A percentile compares a stretch with the other conserved stretches of the same genome.
phyloP scores from a whole-genome alignment of 805 yeast species.

The Kregervanrija delftensis region DNA sequence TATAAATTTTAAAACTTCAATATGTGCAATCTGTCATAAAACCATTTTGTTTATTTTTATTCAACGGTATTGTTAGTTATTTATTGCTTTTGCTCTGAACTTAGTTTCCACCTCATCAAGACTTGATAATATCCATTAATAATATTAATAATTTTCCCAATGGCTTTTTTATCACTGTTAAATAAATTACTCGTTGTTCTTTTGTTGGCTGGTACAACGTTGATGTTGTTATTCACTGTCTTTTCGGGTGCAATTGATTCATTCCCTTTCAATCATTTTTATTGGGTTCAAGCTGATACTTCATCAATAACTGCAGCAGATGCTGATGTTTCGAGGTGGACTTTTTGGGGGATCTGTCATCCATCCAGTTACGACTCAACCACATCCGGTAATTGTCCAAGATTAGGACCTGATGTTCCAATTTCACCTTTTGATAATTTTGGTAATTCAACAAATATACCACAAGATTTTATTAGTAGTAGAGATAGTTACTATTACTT shows the following conservation, averaged over 20 bases:
- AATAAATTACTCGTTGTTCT: conserved; percentile 26
- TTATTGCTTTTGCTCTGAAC: no score
- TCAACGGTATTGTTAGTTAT: no score
- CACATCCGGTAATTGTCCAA: conserved; percentile 29
- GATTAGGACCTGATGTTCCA: conserved; percentile 61
- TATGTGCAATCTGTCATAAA: no score
- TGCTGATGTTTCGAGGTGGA: conserved; percentile 56
- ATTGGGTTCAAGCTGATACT: conserved; percentile 70
- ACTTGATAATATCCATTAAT: neutral
- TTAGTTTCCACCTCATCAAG: no score
- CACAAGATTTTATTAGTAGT: conserved; percentile 43
- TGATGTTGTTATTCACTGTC: conserved; percentile 49
- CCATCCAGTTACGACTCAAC: conserved; percentile 22
- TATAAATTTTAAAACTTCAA: no score
- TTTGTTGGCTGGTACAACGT: conserved; percentile 39
- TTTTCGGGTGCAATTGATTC: conserved; percentile 56
- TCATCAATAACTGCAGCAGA: conserved; percentile 42
- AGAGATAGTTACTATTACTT: conserved; percentile 57
- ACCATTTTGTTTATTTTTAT: no score
- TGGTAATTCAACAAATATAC: conserved; percentile 44
- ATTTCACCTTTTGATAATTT: conserved; percentile 73
- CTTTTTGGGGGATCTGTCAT: conserved; percentile 74
- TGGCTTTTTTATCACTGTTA: conserved; percentile 12
- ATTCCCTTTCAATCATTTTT: conserved; percentile 58
- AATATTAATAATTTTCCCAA: neutral